Conservation (phyloP, 371 early-diverging fungal species). For the Apophysomyces ossiformis region DNA sequence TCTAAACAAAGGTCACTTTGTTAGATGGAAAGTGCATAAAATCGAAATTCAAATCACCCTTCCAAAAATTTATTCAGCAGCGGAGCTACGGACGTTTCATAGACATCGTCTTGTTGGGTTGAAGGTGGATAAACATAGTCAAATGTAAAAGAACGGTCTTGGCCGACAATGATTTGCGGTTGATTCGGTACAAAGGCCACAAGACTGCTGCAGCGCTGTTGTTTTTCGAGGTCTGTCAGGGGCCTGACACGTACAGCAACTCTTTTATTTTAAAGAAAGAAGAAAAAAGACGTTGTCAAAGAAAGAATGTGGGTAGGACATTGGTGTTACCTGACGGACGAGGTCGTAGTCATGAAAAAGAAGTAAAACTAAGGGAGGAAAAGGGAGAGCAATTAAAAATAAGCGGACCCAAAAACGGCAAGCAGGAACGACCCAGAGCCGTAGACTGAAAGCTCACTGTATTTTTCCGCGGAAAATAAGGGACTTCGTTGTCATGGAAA, state of each 20-base stretch:
- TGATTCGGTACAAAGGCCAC: slow-evolving; percentile 65
- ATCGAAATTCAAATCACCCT: slow-evolving; percentile 62
- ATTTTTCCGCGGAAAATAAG: neutral
- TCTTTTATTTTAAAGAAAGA: slow-evolving; percentile 11
- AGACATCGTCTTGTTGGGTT: slow-evolving; percentile 73
- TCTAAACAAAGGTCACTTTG: slow-evolving; percentile 20
- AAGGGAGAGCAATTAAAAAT: slow-evolving; percentile 4
- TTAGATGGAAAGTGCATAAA: slow-evolving; percentile 9
- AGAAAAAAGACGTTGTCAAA: neutral
- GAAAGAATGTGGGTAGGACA: neutral
- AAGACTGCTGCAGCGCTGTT: slow-evolving; percentile 62
- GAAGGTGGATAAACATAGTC: slow-evolving; percentile 85
- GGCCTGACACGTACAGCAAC: slow-evolving; percentile 37
- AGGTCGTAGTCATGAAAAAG: slow-evolving; percentile 19
- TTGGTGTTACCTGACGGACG: slow-evolving; percentile 29
- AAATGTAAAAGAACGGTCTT: slow-evolving; percentile 79
- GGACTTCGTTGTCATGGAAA: neutral
- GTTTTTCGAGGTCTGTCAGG: slow-evolving; percentile 73
- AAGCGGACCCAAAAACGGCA: slow-evolving; percentile 8
- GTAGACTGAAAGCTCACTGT: neutral
- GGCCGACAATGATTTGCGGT: slow-evolving; percentile 64
- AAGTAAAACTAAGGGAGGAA: slow-evolving; percentile 10
- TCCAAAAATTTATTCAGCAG: slow-evolving; percentile 84
- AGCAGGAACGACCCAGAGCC: neutral
- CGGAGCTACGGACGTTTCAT: slow-evolving; percentile 68